Conservation (phyloP, 2,329 filamentous ascomycete species). For the Colletotrichum sidae region DNA sequence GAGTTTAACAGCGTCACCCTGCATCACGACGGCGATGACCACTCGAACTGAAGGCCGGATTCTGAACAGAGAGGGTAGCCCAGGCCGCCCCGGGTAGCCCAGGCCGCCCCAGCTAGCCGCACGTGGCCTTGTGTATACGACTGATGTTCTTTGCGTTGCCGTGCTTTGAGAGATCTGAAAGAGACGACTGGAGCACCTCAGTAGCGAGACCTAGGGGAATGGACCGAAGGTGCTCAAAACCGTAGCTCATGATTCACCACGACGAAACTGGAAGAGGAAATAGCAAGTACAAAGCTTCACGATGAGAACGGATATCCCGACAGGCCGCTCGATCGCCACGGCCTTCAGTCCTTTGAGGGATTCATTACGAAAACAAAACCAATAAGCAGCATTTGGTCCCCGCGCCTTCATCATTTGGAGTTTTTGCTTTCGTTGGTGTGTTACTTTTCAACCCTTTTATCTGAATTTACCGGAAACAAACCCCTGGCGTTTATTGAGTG, state of each 20-base stretch:
- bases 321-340: neutral
- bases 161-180: neutral
- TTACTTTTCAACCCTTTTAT: neutral
- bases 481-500: conserved; percentile 34
- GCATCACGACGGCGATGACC: conserved; percentile 92
- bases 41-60: conserved; percentile 41
- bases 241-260: conserved; percentile 26
- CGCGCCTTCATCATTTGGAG: conserved; percentile 37
- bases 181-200: neutral
- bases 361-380: conserved; percentile 33
- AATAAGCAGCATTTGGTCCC: conserved; percentile 30
- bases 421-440: conserved; percentile 12
- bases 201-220: conserved; percentile 4
- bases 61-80: neutral
- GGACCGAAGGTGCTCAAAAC: neutral
- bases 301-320: conserved; percentile 10
- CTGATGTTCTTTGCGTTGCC: neutral
- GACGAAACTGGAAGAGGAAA: conserved; percentile 26
- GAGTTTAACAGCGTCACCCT: conserved; percentile 99
- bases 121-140: conserved; percentile 6
- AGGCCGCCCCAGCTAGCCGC: neutral
- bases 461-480: conserved; percentile 13
- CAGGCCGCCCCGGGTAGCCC: neutral
- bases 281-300: conserved; percentile 11
- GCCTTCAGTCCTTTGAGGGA: conserved; percentile 16